A percentile compares a stretch with the other conserved stretches of the same genome.
phyloP scores from a whole-genome alignment of 2,329 filamentous ascomycete genomes.

The Rutstroemia sp. region DNA sequence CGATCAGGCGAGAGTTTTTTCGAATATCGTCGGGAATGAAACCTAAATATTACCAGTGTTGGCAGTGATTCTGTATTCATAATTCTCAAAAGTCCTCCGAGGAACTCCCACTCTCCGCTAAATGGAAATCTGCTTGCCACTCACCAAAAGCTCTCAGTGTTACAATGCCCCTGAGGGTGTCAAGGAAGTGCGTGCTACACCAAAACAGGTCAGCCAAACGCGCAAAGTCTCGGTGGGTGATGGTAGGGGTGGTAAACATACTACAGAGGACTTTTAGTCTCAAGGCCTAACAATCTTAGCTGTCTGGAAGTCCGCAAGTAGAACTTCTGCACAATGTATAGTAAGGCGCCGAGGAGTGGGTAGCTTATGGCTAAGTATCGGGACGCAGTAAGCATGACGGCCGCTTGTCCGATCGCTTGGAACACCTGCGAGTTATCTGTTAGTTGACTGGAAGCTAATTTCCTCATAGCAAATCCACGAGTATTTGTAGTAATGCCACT shows the following conservation, averaged over 20 bases:
- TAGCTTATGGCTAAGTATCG: slow-evolving; percentile 7
- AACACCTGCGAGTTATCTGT: neutral
- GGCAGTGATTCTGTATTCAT: neutral
- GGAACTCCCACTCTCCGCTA: neutral
- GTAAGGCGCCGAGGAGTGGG: slow-evolving; percentile 7
- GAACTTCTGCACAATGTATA: slow-evolving; percentile 31
- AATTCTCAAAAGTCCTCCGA: neutral
- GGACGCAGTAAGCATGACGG: slow-evolving; percentile 7
- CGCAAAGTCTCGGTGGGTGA: neutral
- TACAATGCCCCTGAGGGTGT: slow-evolving; percentile 36
- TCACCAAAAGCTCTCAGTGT: slow-evolving; percentile 41
- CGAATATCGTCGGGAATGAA: slow-evolving; percentile 2
- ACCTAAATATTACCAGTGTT: neutral
- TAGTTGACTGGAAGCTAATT: neutral
- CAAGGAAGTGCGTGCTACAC: slow-evolving; percentile 34
- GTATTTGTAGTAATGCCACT: too few species aligned
- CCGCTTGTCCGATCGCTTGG: neutral
- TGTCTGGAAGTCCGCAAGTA: slow-evolving; percentile 42
- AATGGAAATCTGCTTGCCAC: slow-evolving; percentile 14
- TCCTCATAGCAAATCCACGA: neutral
- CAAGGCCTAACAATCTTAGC: slow-evolving; percentile 39
- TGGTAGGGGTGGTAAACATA: neutral
- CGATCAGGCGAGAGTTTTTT: slow-evolving; percentile 38
- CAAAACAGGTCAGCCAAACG: neutral
- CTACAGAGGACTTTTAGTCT: slow-evolving; percentile 36